Base-by-base conservation (phyloP, 1,284 basidiomycete species). In the Amylostereum chailletii region DNA sequence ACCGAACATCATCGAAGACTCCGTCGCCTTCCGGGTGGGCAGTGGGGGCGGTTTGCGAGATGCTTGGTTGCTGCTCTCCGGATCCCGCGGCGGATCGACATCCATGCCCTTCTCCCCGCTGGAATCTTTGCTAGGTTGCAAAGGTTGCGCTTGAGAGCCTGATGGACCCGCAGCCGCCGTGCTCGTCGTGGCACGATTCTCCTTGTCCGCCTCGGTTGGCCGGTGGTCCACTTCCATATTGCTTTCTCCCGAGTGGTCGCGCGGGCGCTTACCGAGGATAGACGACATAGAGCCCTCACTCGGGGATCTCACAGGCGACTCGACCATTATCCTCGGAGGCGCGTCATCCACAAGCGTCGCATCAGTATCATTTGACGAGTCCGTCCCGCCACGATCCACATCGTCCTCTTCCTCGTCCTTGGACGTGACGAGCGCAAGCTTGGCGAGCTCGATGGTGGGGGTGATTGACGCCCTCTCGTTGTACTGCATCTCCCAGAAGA, bases 1-100 rank as follows among this genome's bases (percentile, higher is more conserved):
- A 90, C 91, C 92, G 60, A 95, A 95, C 77, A 92, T 86, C 87
- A 95, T 90, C 11, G 81, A 78, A 3, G 81, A 87, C 56, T 86
- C 82, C n/a, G 76, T 81, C 11, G 64, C 69, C 55, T 78, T 83
- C 51, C 83, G 71, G 2, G 81, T 76, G 26, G 86, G 83, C 8
- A 85, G 65, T 9, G 81, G 72, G 2, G 82, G 77, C 6, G 79
- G 76, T 52, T 75, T 78, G n/a, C 47, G 42, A 36, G 48, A 58
- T 41, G 49, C 45, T 47, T 51, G 34, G 42, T 57, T 50, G 11
- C 57, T 46, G 31, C 58, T 59, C 30, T 53, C 60, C 41, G 57
- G 7, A 39, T 32, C 1, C 30, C 41, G 60, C 43, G 62, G 57
- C 9, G 54, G 41, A 47, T 57, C 33, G 53, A 52, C 33, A 47